These are phyloP conservation scores for Lactarius quietus DNA, from an alignment of 768 basidiomycete genomes.

Conservation along the genomic window DNA sequence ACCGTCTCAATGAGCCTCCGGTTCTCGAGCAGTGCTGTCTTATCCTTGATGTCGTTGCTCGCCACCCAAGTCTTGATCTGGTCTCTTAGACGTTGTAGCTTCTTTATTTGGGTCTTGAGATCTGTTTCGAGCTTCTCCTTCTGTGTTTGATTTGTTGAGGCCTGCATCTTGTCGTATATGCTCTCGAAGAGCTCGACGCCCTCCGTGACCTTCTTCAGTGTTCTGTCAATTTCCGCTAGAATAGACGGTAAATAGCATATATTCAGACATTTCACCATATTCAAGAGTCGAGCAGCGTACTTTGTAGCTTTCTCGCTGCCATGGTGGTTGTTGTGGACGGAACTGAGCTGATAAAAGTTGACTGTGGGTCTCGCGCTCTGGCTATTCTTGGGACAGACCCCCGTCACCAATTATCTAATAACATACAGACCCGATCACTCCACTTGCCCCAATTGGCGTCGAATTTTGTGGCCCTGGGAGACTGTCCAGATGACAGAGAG, in stretches of 20 bases:
- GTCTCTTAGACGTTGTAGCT: conserved; percentile 77
- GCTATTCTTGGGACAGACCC: conserved; percentile 1
- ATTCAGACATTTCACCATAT: neutral
- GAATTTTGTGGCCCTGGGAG: neutral
- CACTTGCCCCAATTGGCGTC: neutral
- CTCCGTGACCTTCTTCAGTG: conserved; percentile 93
- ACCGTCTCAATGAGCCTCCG: conserved; percentile 96
- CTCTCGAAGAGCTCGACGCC: conserved; percentile 94
- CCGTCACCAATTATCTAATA: neutral
- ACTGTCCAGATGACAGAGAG: neutral
- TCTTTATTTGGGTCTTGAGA: conserved; percentile 98
- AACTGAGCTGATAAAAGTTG: conserved; percentile 12
- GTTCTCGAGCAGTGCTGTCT: conserved; percentile 86
- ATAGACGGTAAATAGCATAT: conserved; percentile 1
- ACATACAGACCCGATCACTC: neutral
- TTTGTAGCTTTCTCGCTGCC: conserved; percentile 90
- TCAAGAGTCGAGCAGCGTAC: conserved; percentile 37
- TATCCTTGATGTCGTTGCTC: conserved; percentile 99
- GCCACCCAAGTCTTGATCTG: conserved; percentile 96
- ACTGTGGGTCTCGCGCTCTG: neutral
- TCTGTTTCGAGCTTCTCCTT: conserved; percentile 98
- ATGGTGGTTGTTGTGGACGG: conserved; percentile 42
- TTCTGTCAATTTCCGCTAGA: conserved; percentile 96
- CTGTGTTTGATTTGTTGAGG: conserved; percentile 93
- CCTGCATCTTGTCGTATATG: conserved; percentile 98